Conservation (phyloP, 176 grass and related monocot species). For the Ampelocalamus luodianensis region DNA sequence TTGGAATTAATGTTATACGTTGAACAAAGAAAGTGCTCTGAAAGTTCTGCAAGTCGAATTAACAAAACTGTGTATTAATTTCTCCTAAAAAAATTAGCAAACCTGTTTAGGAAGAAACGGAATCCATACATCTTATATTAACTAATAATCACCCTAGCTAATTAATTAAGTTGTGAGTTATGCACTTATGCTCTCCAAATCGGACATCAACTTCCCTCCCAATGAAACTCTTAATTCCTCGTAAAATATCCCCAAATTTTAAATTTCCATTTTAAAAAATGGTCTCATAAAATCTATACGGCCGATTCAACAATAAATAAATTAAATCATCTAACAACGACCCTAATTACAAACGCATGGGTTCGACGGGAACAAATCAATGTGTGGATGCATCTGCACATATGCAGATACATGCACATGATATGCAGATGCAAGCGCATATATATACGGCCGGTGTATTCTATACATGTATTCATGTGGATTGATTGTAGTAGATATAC, state of each 20-base stretch:
- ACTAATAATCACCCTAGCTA: neutral
- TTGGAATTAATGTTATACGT: neutral
- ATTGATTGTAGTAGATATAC: constrained; percentile 16
- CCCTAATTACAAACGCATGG: neutral
- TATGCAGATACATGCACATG: neutral
- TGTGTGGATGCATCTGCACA: neutral
- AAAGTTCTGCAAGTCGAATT: neutral
- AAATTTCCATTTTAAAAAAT: neutral
- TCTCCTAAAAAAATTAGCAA: neutral
- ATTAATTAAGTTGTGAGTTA: neutral
- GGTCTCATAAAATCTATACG: neutral
- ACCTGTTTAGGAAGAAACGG: neutral
- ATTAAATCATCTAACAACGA: neutral
- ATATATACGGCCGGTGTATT: too few species aligned
- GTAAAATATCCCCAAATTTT: neutral
- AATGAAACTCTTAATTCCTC: neutral
- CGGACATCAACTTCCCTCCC: neutral
- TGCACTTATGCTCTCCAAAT: neutral
- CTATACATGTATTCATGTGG: neutral
- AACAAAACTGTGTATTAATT: too few species aligned
- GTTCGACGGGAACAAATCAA: neutral
- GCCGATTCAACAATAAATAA: neutral
- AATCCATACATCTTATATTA: neutral
- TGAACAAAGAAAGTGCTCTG: neutral
- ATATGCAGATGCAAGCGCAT: neutral